Evolutionary conservation across 257 asterid species (phyloP), one percentile per base, ranked within the genome.

Genomic region (Knoxia roxburghii): DNA sequence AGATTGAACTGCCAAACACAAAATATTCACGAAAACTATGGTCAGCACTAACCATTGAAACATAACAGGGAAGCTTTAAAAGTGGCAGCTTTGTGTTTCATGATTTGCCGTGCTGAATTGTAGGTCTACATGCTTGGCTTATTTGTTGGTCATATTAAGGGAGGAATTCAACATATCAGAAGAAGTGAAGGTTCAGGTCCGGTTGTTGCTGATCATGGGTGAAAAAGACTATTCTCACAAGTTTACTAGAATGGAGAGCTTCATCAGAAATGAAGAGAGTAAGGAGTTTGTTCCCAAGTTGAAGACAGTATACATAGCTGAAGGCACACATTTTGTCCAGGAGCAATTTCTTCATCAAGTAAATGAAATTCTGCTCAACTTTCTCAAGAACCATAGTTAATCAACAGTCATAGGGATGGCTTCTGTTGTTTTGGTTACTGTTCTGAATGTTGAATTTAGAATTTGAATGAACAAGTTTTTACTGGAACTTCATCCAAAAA

Each of bases 271-370:
- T 2, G 96, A 76, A 10, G 56, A 62, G 21, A 74, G 72, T 54
- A 89, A 83, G 64, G 10, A 21, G 17, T 78, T 78, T 13, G 87
- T 78, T 57, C 86, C 96, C 5, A 78, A 83, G 18, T 33, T 80
- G 77, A 84, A 86, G 79, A 83, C 85, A 6, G 74, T 69, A 43
- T 83, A 50, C 40, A 40, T 89, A 52, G 78, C 85, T 0, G 92
- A 82, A 77, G 96, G 92, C 14, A 43, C 78, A 52, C 91, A 87
- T 75, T 89, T 89, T 46, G 84, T 87, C 74, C 95, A 87, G 70
- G 92, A 87, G 81, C 96, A 86, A 60, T 80, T 80, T 24, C 89
- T 95, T 2, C 69, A 77, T 13, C 80, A 78, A 59, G 86, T 84
- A 40, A 86, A 80, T 61, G 37, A 77, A 45, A 82, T 86, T 0